A percentile compares a stretch with the other conserved stretches of the same genome.
Conservation (phyloP, 176 grass and related monocot genomes). For the Zoysia japonica region DNA sequence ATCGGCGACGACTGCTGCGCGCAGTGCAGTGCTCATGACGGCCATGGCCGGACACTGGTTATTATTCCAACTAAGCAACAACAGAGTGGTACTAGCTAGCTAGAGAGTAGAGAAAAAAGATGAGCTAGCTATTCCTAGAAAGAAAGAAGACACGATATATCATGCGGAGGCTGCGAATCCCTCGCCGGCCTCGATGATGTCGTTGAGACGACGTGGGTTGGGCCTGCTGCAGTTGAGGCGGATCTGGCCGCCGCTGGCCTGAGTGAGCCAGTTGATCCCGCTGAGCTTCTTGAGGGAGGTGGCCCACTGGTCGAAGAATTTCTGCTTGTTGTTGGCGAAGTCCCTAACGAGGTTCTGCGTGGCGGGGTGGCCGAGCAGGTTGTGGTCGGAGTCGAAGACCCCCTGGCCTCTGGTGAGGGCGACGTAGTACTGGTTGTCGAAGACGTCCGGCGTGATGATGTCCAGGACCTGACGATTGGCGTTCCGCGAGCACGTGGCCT, state of each 20-base stretch:
- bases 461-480: constrained; percentile 6
- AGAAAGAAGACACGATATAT: background rate
- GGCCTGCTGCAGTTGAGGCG: background rate
- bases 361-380: background rate
- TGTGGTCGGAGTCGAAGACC: constrained; percentile 40
- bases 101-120: too few species aligned
- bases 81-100: too few species aligned
- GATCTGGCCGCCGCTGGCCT: background rate
- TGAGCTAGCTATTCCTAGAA: too few species aligned
- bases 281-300: background rate
- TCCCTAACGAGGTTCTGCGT: background rate
- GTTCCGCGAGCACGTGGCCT: background rate
- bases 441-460: constrained; percentile 19
- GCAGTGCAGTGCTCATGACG: too few species aligned
- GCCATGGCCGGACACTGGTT: too few species aligned
- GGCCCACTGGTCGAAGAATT: background rate
- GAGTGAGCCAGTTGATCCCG: background rate
- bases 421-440: constrained; percentile 50
- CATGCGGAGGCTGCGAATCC: background rate
- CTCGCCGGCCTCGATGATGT: background rate
- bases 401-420: constrained; percentile 10
- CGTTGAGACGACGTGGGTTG: background rate
- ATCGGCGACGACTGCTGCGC: too few species aligned
- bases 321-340: background rate
- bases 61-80: too few species aligned